Evolutionary conservation across 805 yeast species (phyloP).

Genomic region (Spathaspora girioi): DNA sequence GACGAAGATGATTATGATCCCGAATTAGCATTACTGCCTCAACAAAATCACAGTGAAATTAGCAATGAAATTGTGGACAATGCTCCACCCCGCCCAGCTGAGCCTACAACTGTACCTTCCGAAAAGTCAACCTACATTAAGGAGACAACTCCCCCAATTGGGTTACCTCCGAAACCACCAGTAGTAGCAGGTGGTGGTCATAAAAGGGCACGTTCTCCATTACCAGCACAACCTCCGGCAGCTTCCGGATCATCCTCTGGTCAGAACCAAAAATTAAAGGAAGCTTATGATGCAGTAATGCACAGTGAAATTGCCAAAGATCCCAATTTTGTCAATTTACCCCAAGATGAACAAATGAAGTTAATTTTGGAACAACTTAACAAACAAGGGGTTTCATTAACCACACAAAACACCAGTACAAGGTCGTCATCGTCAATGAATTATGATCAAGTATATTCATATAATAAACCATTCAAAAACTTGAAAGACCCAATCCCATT

Average conservation of each 20-base stretch:
- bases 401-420: conserved; percentile 4
- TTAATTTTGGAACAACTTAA: conserved; percentile 34
- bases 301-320: conserved; percentile 30
- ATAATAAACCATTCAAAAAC: conserved; percentile 29
- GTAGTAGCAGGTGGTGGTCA: conserved; percentile 10
- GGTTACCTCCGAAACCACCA: conserved; percentile 29
- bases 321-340: conserved; percentile 34
- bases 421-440: conserved; percentile 17
- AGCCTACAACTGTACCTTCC: not conserved
- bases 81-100: conserved; percentile 2
- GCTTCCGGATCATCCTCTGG: conserved; percentile 5
- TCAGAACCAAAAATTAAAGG: conserved; percentile 17
- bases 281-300: conserved; percentile 35
- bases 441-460: conserved; percentile 45
- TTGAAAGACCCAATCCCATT: conserved; percentile 29
- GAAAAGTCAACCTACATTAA: not conserved
- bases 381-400: conserved; percentile 28
- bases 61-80: not conserved
- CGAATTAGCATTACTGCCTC: conserved; percentile 12
- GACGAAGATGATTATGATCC: conserved; percentile 30
- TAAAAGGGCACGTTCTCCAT: not conserved
- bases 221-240: not conserved
- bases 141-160: conserved; percentile 13
- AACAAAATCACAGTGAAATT: not conserved
- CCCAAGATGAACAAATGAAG: conserved; percentile 29